phyloP scores from a whole-genome alignment of 1,284 basidiomycete genomes.

The Moesziomyces globuligerus region DNA sequence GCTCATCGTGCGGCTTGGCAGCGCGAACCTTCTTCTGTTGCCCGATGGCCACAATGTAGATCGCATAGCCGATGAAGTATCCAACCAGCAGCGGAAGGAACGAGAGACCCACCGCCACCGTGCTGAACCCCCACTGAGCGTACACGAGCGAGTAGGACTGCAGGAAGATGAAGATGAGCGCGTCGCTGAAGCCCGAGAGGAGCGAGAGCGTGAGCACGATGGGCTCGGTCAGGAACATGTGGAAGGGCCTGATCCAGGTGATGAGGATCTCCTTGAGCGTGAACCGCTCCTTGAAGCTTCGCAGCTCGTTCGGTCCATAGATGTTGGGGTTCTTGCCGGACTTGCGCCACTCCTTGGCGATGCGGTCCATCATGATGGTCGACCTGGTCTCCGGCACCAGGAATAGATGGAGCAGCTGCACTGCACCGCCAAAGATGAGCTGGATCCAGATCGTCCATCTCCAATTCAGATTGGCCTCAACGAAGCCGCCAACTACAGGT shows the following conservation, averaged over 20 bases:
- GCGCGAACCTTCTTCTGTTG: slow-evolving; percentile 60
- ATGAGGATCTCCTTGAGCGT: slow-evolving; percentile 64
- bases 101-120: slow-evolving; percentile 57
- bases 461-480: slow-evolving; percentile 33
- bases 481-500: slow-evolving; percentile 61
- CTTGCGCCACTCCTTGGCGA: slow-evolving; percentile 67
- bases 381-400: slow-evolving; percentile 69
- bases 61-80: slow-evolving; percentile 69
- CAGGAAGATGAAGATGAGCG: slow-evolving; percentile 69
- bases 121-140: slow-evolving; percentile 68
- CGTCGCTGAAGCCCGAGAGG: slow-evolving; percentile 68
- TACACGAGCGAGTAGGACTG: slow-evolving; percentile 68
- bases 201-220: slow-evolving; percentile 69
- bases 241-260: slow-evolving; percentile 68
- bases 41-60: slow-evolving; percentile 66
- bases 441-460: slow-evolving; percentile 69
- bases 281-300: slow-evolving; percentile 63
- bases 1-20: slow-evolving; percentile 55
- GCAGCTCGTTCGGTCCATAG: slow-evolving; percentile 68
- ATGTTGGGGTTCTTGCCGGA: slow-evolving; percentile 43
- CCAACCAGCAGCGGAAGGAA: slow-evolving; percentile 69
- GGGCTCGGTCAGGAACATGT: slow-evolving; percentile 68
- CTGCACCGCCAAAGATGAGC: slow-evolving; percentile 68
- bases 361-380: slow-evolving; percentile 68
- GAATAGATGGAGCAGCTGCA: slow-evolving; percentile 68